A percentile compares a stretch with the other conserved stretches of the same genome.
Conservation (phyloP, 352 stramenopile genomes). For the Achlya hypogyna region DNA sequence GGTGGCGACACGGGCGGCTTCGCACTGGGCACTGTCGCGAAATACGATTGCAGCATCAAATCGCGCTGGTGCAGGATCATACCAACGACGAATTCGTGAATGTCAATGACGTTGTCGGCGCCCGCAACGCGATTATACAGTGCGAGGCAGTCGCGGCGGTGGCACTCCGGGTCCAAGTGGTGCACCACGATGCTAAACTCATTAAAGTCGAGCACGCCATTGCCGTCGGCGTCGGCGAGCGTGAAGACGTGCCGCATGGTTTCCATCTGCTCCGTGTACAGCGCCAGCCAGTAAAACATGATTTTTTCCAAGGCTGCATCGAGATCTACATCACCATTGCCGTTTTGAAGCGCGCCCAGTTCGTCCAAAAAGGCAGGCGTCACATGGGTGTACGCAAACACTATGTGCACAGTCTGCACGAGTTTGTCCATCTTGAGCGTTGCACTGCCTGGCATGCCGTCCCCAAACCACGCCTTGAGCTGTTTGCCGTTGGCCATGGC, state of each 20-base stretch:
- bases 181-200: conserved; percentile 64
- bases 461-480: conserved; percentile 56
- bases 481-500: conserved; percentile 55
- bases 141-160: conserved; percentile 41
- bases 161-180: conserved; percentile 50
- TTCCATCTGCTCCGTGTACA: conserved; percentile 67
- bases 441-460: conserved; percentile 53
- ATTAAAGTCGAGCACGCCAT: conserved; percentile 57
- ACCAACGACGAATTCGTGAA: conserved; percentile 71
- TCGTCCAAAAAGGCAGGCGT: conserved; percentile 45
- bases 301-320: conserved; percentile 63
- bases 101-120: conserved; percentile 68
- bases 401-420: conserved; percentile 55
- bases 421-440: conserved; percentile 50
- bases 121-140: conserved; percentile 58
- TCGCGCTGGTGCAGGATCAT: conserved; percentile 66
- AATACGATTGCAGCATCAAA: conserved; percentile 36
- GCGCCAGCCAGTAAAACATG: conserved; percentile 66
- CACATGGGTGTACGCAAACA: conserved; percentile 51
- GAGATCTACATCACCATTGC: conserved; percentile 31
- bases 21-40: not conserved
- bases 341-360: not conserved
- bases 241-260: conserved; percentile 70
- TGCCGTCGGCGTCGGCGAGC: conserved; percentile 51
- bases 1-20: not conserved